Conservation (phyloP, 352 stramenopile species). For the Globisporangium spiculum region DNA sequence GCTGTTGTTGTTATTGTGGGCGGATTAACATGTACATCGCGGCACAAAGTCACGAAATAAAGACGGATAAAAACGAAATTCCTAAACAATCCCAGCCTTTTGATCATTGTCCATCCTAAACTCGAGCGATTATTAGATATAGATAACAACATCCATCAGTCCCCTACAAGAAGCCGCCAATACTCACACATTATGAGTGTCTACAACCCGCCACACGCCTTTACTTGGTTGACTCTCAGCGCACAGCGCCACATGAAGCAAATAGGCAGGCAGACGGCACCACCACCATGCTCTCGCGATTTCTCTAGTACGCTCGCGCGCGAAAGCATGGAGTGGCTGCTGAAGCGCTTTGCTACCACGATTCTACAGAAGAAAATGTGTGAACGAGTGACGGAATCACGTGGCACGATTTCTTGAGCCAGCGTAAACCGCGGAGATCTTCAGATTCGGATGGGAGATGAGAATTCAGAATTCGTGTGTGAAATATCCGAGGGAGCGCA, state of each 20-base stretch:
- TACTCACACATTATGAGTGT: not conserved
- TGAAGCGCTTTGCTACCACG: not conserved
- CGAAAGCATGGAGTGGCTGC: not conserved
- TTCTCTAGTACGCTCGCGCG: not conserved
- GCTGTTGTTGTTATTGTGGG: not conserved
- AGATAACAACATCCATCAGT: not conserved
- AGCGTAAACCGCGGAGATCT: not conserved
- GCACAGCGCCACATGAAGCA: not conserved
- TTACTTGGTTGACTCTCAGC: not conserved
- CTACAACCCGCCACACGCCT: not conserved
- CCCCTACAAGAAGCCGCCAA: not conserved
- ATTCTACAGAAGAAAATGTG: not conserved
- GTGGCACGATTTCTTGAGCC: not conserved
- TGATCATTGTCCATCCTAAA: not conserved
- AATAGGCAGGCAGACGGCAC: not conserved
- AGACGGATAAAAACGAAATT: not conserved
- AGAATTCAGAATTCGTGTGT: not conserved
- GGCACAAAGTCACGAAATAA: not conserved
- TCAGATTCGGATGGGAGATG: not conserved
- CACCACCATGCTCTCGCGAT: slow-evolving; percentile 1
- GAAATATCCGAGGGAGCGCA: not conserved
- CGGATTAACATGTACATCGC: not conserved
- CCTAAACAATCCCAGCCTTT: not conserved
- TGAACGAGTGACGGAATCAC: not conserved
- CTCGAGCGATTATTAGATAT: not conserved